A percentile compares a stretch with the other conserved stretches of the same genome.
phyloP scores from a whole-genome alignment of 345 rosid genomes.

The Heritiera fomes region DNA sequence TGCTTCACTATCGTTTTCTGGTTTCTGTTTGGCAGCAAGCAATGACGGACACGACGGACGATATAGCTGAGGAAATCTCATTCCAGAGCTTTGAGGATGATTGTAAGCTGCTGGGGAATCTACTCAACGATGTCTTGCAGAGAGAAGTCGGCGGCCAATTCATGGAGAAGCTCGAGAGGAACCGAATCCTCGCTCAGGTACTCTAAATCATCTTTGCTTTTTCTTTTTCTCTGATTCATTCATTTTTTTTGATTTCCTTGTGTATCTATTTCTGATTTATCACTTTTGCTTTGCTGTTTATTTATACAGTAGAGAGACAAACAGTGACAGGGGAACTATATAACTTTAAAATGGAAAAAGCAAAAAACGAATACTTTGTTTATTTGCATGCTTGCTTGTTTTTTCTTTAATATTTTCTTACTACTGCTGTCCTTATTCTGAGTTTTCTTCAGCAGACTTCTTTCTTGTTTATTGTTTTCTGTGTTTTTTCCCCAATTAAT shows the following conservation, averaged over 20 bases:
- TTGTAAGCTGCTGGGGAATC: slow-evolving; percentile 84
- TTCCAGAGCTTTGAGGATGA: slow-evolving; percentile 95
- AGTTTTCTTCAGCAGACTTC: neutral
- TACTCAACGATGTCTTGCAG: slow-evolving; percentile 81
- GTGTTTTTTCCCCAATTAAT: neutral
- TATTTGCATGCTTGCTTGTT: neutral
- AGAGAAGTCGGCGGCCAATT: slow-evolving; percentile 62
- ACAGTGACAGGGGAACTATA: neutral
- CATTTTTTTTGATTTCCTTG: neutral
- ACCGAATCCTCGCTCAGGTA: slow-evolving; percentile 82
- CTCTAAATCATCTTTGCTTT: neutral
- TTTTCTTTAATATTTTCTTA: neutral
- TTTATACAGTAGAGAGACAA: neutral
- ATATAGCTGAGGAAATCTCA: slow-evolving; percentile 89
- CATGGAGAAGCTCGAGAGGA: slow-evolving; percentile 79
- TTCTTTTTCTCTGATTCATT: slow-evolving; percentile 1
- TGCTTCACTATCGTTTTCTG: neutral
- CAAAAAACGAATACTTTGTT: neutral
- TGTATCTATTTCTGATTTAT: neutral
- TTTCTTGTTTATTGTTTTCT: too few species aligned
- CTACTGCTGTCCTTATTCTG: neutral
- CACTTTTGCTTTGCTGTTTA: neutral
- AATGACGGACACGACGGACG: slow-evolving; percentile 98
- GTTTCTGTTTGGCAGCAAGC: slow-evolving; percentile 8
- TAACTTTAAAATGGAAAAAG: neutral